Evolutionary conservation across 208 protist genomes (phyloP), one percentile per base, ranked within the genome.

Genomic region (Angomonas deanei): DNA sequence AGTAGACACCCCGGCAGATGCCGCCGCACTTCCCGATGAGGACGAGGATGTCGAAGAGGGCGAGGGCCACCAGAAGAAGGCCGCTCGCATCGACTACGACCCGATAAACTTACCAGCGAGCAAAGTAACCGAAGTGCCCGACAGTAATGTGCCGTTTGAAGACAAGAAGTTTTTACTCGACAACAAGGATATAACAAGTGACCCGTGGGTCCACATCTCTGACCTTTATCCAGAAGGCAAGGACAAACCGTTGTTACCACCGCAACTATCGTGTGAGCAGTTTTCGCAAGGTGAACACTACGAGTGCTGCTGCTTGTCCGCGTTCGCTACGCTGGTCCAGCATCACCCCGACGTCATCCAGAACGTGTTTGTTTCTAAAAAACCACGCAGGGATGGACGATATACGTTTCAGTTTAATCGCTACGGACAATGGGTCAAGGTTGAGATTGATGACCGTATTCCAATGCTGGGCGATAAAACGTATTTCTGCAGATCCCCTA

Each of bases 381-480:
- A 73, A 21, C 70, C 71, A 38, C 72, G 76, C 61, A 70, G 70
- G 61, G 73, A 78, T 49, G 83, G 83, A 42, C 68, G 72, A 57
- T 86, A 84, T 74, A 79, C 70, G n/a, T 80, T 90, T 49, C 78
- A 80, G 72, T 90, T 90, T 68, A 67, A 80, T 66, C 75, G 75
- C 54, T 80, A 81, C 68, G 75, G 72, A 33, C 68, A 81, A 61
- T 86, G 83, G 78, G 48, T 78, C 52, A 78, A 78, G 64, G 83
- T 90, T 2, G 78, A 85, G 69, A 82, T 90, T 52, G 83, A 90
- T 65, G 83, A 86, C 67, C 66, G 71, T 39, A 82, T 86, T 57
- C 76, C 83, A 1, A 49, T 65, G 63, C 28, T 70, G 21, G 75
- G 76, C 30, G 68, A 66, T 52, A 57, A 74, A 52, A 80, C 83